A percentile compares a stretch with the other conserved stretches of the same genome.
These are phyloP conservation scores for Cyberlindnera mississippiensis DNA, from an alignment of 805 yeast species.

Conservation along the genomic window DNA sequence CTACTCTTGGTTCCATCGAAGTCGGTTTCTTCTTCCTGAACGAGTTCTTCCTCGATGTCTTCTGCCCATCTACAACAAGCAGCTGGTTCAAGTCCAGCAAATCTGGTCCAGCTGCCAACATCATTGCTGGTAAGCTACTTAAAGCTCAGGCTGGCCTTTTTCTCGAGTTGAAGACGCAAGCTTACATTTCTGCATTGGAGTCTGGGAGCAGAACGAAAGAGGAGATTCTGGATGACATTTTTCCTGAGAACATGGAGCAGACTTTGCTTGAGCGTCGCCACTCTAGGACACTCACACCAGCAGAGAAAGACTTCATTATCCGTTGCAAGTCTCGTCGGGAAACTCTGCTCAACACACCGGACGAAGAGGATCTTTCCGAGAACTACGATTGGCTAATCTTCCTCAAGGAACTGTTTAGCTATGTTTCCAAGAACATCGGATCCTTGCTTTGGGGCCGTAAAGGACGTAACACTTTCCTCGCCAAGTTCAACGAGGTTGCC, in stretches of 20 bases:
- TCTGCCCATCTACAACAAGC: conserved; percentile 63
- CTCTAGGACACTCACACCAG: conserved; percentile 50
- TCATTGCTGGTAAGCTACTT: conserved; percentile 48
- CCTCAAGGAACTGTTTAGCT: conserved; percentile 73
- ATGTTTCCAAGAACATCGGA: conserved; percentile 70
- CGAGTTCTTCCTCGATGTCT: conserved; percentile 79
- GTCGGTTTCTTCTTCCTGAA: conserved; percentile 85
- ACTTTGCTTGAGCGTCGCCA: conserved; percentile 35
- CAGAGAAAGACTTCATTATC: conserved; percentile 73
- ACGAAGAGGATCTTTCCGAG: conserved; percentile 53
- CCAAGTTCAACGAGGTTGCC: conserved; percentile 11
- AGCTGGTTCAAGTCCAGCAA: conserved; percentile 15
- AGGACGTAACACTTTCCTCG: conserved; percentile 29
- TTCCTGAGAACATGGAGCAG: conserved; percentile 59
- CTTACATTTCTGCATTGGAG: conserved; percentile 83
- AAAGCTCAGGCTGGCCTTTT: conserved; percentile 78
- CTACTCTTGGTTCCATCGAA: conserved; percentile 78
- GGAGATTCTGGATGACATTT: conserved; percentile 69
- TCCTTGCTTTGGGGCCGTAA: conserved; percentile 66
- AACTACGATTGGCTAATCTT: conserved; percentile 86
- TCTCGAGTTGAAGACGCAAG: conserved; percentile 91
- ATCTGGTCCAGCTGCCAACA: conserved; percentile 15
- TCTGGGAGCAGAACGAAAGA: conserved; percentile 53
- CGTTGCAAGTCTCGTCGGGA: conserved; percentile 72
- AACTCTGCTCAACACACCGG: conserved; percentile 44